A percentile compares a stretch with the other conserved stretches of the same genome.
These are phyloP conservation scores for Takakia lepidozioides DNA, from an alignment of 225 moss, liverwort and hornwort genomes.

Conservation along the genomic window DNA sequence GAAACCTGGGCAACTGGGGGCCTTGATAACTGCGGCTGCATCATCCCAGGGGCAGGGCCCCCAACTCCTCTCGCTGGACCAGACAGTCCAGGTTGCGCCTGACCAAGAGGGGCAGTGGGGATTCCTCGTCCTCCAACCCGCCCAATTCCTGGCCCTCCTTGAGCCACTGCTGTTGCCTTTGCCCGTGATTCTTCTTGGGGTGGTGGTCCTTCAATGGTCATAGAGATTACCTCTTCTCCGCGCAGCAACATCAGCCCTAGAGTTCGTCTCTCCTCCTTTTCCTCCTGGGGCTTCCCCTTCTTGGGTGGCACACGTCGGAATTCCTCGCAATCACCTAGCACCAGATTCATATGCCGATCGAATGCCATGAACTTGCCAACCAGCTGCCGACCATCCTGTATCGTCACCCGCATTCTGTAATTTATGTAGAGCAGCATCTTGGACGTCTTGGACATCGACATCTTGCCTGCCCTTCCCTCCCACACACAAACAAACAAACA, in stretches of 20 bases:
- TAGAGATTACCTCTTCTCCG: slow-evolving; percentile 93
- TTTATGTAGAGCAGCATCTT: slow-evolving; percentile 84
- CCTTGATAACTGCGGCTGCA: slow-evolving; percentile 80
- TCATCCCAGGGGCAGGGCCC: slow-evolving; percentile 95
- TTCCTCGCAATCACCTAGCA: slow-evolving; percentile 92
- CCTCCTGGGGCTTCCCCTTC: slow-evolving; percentile 88
- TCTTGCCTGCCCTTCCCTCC: slow-evolving; percentile 6
- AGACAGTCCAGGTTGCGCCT: slow-evolving; percentile 88
- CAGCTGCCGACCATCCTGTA: slow-evolving; percentile 82
- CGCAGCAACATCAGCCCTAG: slow-evolving; percentile 77
- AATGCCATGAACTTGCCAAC: slow-evolving; percentile 98
- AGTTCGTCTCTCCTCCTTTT: slow-evolving; percentile 81
- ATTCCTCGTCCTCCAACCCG: slow-evolving; percentile 93
- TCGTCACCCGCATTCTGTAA: slow-evolving; percentile 91
- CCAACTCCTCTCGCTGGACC: slow-evolving; percentile 90
- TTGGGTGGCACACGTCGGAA: slow-evolving; percentile 77
- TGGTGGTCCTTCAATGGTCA: slow-evolving; percentile 98
- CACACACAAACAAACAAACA: no score
- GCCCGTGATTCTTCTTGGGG: slow-evolving; percentile 94
- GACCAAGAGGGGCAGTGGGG: slow-evolving; percentile 77
- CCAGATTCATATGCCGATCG: slow-evolving; percentile 94
- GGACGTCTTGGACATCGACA: slow-evolving; percentile 91
- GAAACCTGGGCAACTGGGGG: slow-evolving; percentile 83
- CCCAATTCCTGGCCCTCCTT: slow-evolving; percentile 88
- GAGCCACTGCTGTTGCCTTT: slow-evolving; percentile 68